Percentiles rank a stretch among this genome's conserved stretches.
These are phyloP conservation scores for Circinella umbellata DNA, from an alignment of 371 early-diverging fungal genomes.

Conservation along the genomic window DNA sequence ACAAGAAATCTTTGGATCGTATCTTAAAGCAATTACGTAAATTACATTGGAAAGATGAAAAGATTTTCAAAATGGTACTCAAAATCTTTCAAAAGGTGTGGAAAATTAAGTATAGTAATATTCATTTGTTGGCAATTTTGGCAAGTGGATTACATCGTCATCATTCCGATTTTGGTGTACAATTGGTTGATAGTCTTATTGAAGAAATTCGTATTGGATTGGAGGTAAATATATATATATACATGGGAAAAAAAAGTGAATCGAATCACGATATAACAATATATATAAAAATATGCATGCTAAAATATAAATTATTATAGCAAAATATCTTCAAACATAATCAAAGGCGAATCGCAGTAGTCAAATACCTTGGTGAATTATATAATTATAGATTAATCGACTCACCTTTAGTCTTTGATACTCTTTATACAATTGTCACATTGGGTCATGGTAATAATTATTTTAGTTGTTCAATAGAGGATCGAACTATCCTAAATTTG, in stretches of 20 bases:
- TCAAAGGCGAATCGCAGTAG: slow-evolving; percentile 84
- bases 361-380: slow-evolving; percentile 90
- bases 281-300: too few species aligned
- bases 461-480: too few species aligned
- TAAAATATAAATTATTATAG: slow-evolving; percentile 17
- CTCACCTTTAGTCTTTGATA: slow-evolving; percentile 79
- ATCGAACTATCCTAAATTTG: background rate
- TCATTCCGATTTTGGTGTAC: slow-evolving; percentile 87
- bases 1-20: slow-evolving; percentile 67
- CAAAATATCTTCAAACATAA: slow-evolving; percentile 89
- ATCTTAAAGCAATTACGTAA: slow-evolving; percentile 82
- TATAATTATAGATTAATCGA: slow-evolving; percentile 90
- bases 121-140: slow-evolving; percentile 83
- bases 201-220: slow-evolving; percentile 91
- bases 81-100: slow-evolving; percentile 85
- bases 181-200: slow-evolving; percentile 82
- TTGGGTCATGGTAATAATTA: slow-evolving; percentile 77
- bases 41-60: slow-evolving; percentile 82
- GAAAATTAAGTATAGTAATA: slow-evolving; percentile 90
- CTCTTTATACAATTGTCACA: slow-evolving; percentile 81
- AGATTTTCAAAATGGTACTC: slow-evolving; percentile 42
- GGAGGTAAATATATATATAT: slow-evolving; percentile 53
- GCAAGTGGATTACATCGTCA: slow-evolving; percentile 77
- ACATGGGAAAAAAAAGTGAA: too few species aligned
- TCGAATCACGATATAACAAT: too few species aligned